Evolutionary conservation across 305 asterid genomes (phyloP).

Genomic region (Withania somnifera): DNA sequence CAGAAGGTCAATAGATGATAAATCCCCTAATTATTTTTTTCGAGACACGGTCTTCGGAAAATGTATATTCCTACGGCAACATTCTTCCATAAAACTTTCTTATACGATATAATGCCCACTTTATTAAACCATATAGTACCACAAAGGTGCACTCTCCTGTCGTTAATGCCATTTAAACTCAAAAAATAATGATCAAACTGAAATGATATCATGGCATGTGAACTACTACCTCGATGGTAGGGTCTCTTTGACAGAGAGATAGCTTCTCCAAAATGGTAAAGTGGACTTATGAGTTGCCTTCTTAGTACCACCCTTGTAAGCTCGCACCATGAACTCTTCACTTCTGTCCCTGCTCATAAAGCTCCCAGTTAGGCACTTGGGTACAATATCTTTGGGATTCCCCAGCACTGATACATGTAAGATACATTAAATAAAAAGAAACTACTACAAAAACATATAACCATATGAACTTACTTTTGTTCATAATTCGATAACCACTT

Average conservation of each 20-base stretch:
- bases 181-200: background rate
- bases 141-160: background rate
- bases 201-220: background rate
- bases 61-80: background rate
- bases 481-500: slow-evolving; percentile 69
- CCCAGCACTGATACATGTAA: background rate
- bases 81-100: background rate
- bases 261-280: slow-evolving; percentile 62
- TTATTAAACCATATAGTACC: background rate
- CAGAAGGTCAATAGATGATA: background rate
- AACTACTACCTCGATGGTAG: slow-evolving; percentile 67
- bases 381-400: background rate
- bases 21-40: background rate
- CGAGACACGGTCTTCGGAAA: background rate
- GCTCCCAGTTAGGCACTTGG: background rate
- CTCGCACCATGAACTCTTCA: slow-evolving; percentile 88
- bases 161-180: background rate
- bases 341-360: slow-evolving; percentile 59
- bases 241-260: slow-evolving; percentile 69
- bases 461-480: slow-evolving; percentile 34
- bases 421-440: background rate
- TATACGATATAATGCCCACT: background rate
- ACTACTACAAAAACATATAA: background rate
- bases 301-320: slow-evolving; percentile 75
- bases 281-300: slow-evolving; percentile 81